These are phyloP conservation scores for Pleurozium schreberi DNA, from an alignment of 225 moss, liverwort and hornwort genomes.

Conservation along the genomic window DNA sequence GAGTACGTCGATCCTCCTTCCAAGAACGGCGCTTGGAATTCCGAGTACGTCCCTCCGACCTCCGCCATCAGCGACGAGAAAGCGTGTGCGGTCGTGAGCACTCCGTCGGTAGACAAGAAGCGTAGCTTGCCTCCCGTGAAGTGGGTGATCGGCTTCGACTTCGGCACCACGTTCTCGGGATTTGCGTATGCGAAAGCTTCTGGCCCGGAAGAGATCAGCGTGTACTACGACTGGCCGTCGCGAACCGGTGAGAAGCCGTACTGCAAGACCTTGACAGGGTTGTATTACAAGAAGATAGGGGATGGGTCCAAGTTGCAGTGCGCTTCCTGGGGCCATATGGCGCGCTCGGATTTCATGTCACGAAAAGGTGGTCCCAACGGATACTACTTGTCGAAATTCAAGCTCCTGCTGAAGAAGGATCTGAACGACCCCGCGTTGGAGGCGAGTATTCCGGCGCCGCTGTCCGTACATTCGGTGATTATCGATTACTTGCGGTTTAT, in stretches of 20 bases:
- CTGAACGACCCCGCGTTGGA: neutral
- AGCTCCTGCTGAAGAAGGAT: slow-evolving; percentile 22
- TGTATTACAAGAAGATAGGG: slow-evolving; percentile 2
- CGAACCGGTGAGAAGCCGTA: slow-evolving; percentile 10
- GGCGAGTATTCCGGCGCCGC: slow-evolving; percentile 14
- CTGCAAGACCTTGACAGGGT: slow-evolving; percentile 26
- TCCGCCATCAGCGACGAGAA: neutral
- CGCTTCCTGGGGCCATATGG: slow-evolving; percentile 47
- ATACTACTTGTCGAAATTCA: slow-evolving; percentile 21
- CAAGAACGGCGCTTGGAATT: neutral
- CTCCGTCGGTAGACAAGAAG: neutral
- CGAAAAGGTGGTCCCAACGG: neutral
- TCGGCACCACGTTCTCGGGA: slow-evolving; percentile 57
- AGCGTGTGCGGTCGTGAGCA: too few species aligned
- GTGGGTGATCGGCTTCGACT: slow-evolving; percentile 49
- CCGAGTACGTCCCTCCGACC: neutral
- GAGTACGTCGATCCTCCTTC: neutral
- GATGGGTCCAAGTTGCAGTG: neutral
- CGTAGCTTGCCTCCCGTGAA: neutral
- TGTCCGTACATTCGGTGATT: slow-evolving; percentile 19
- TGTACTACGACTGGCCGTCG: slow-evolving; percentile 32
- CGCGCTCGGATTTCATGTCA: slow-evolving; percentile 10
- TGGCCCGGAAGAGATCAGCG: slow-evolving; percentile 20
- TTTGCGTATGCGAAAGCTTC: slow-evolving; percentile 34
- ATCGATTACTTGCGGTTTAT: slow-evolving; percentile 26